Evolutionary conservation across 2,329 filamentous ascomycete genomes (phyloP), one percentile per base, ranked within the genome.

Genomic region (Coniochaeta sp.): DNA sequence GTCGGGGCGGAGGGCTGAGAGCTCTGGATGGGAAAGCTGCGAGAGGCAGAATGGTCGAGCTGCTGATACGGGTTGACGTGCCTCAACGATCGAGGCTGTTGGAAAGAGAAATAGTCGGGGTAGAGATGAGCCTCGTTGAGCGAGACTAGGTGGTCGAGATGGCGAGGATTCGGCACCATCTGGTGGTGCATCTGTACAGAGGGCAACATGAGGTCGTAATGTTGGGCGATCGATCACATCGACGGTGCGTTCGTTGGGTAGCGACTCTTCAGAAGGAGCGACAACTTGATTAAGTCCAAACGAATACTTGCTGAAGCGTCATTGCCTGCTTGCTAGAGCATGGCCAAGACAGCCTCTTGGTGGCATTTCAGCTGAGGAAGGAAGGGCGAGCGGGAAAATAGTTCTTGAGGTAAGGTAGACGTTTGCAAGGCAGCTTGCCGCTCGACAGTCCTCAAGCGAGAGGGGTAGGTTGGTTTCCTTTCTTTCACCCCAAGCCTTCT

Each of bases 101-200:
- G 60, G 58, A 67, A 63, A 17, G 67, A 63, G 38, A 65, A 55
- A 52, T 70, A 67, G 17, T 70, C 69, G 56, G 66, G 65, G n/a
- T 66, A 68, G 55, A 68, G 63, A 34, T 71, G 69, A 19, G 64
- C 63, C 30, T 72, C 65, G n/a, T n/a, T n/a, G 58, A 69, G 65
- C 36, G 67, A 62, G 52, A 68, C 68, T 58, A 72, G 69, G 55
- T 72, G 65, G 62, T 78, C 74, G 66, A 75, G 70, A 61, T 73
- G 74, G 60, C 73, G 71, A 62, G 74, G 72, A 54, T 74, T 72
- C 61, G 75, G 79, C 77, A 80, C 78, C 77, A 75, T 74, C 66
- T 71, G 64, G 50, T 65, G 79, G 76, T 79, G 77, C 75, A 76
- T 77, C 69, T 83, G 81, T 61, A 81, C 71, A 63, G 79, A 73